phyloP scores from a whole-genome alignment of 2,329 filamentous ascomycete genomes.

The Trichophyton benhamiae region DNA sequence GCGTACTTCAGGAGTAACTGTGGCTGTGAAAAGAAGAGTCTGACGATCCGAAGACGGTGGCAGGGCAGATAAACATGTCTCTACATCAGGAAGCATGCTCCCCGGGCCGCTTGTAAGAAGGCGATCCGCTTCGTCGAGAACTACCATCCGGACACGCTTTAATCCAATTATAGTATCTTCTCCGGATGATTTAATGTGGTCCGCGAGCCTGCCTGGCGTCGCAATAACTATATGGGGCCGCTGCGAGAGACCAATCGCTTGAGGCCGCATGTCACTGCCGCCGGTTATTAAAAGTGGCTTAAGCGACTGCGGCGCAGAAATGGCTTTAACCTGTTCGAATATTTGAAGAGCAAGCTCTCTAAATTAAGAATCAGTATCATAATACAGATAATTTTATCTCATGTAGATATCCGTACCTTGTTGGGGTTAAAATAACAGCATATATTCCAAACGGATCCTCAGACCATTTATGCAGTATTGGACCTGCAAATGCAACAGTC shows the following conservation, averaged over 20 bases:
- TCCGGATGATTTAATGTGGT: conserved; percentile 84
- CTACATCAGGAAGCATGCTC: conserved; percentile 88
- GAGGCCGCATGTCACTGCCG: conserved; percentile 79
- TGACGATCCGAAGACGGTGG: conserved; percentile 71
- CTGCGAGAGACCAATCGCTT: conserved; percentile 70
- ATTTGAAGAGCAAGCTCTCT: conserved; percentile 91
- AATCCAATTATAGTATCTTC: conserved; percentile 80
- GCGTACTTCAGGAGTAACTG: conserved; percentile 81
- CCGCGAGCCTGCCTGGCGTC: conserved; percentile 81
- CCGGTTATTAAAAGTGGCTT: conserved; percentile 86
- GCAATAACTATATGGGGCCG: conserved; percentile 88
- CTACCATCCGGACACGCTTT: conserved; percentile 66
- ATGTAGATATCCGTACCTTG: conserved; percentile 42
- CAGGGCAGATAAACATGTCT: conserved; percentile 71
- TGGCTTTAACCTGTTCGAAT: conserved; percentile 88
- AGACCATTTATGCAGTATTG: conserved; percentile 87
- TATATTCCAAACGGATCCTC: conserved; percentile 87
- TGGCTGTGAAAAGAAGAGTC: conserved; percentile 91
- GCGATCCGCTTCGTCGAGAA: conserved; percentile 91
- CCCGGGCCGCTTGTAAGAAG: conserved; percentile 63
- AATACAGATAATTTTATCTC: background rate
- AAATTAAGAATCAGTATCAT: conserved; percentile 3
- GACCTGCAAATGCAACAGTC: conserved; percentile 88
- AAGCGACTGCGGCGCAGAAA: conserved; percentile 74
- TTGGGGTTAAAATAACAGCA: conserved; percentile 78